Evolutionary conservation across 208 protist species (phyloP).

Genomic region (Trypanosoma platydactyli): DNA sequence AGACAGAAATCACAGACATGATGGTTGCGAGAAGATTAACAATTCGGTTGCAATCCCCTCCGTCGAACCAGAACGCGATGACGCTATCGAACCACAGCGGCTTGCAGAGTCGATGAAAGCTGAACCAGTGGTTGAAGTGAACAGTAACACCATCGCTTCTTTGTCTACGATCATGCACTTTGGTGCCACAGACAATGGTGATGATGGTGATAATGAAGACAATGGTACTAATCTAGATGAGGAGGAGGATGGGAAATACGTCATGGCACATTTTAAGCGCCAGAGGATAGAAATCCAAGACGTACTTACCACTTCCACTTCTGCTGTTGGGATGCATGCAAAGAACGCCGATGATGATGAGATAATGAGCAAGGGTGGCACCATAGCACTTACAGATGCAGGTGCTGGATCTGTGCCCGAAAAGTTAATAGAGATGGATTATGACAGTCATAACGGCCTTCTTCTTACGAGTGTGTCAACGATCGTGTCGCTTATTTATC

Average conservation of each 20-base stretch:
- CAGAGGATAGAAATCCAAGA: constrained; percentile 30
- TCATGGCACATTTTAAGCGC: constrained; percentile 70
- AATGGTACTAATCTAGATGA: constrained; percentile 23
- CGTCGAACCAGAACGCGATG: not conserved
- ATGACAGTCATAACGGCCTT: not conserved
- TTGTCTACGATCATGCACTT: constrained; percentile 17
- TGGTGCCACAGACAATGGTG: constrained; percentile 5
- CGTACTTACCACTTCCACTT: not conserved
- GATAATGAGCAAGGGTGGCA: constrained; percentile 4
- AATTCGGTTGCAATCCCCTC: not conserved
- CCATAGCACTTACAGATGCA: not conserved
- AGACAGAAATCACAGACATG: not conserved
- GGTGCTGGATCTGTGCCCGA: not conserved
- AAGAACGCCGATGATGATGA: constrained; percentile 18
- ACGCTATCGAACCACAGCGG: no score
- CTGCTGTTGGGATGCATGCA: not conserved
- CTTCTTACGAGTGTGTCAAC: constrained; percentile 32
- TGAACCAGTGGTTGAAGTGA: no score
- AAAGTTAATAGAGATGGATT: not conserved
- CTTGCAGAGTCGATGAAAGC: no score
- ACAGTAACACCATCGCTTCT: not conserved
- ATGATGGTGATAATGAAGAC: constrained; percentile 13
- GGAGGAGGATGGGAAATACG: constrained; percentile 31
- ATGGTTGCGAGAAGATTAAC: not conserved
- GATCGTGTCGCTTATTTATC: constrained; percentile 42